A percentile compares a stretch with the other conserved stretches of the same genome.
These are phyloP conservation scores for Phytophthora nicotianae DNA, from an alignment of 352 stramenopile genomes.

Conservation along the genomic window DNA sequence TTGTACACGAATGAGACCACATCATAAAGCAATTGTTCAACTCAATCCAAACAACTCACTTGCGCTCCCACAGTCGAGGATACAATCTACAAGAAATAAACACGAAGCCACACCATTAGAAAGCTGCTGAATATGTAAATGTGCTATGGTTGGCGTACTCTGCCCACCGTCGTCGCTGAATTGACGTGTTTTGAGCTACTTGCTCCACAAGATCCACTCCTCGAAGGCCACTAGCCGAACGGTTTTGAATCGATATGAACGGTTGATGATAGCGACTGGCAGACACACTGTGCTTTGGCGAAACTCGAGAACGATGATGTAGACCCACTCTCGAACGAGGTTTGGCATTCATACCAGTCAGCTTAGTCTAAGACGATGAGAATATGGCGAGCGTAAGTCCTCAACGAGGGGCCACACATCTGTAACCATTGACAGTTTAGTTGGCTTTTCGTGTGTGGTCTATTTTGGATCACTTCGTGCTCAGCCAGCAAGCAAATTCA, in stretches of 20 bases:
- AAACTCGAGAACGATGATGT: slow-evolving; percentile 7
- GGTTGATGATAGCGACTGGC: slow-evolving; percentile 9
- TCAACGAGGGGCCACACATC: too few species aligned
- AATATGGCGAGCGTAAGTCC: not conserved
- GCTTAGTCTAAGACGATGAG: not conserved
- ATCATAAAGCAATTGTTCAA: not conserved
- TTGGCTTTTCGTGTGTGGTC: not conserved
- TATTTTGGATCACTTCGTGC: slow-evolving; percentile 25
- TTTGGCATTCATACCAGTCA: slow-evolving; percentile 17
- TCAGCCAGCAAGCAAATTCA: slow-evolving; percentile 1
- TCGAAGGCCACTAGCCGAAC: slow-evolving; percentile 25
- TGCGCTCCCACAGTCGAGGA: slow-evolving; percentile 60
- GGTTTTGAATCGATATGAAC: slow-evolving; percentile 15
- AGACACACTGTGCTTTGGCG: slow-evolving; percentile 2
- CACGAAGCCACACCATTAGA: slow-evolving; percentile 4
- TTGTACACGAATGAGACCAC: slow-evolving; percentile 1
- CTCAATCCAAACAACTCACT: slow-evolving; percentile 31
- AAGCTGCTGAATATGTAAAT: not conserved
- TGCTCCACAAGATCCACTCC: slow-evolving; percentile 62
- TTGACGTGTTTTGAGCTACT: slow-evolving; percentile 44
- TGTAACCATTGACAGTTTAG: too few species aligned
- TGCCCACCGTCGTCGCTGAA: slow-evolving; percentile 62
- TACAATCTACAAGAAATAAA: slow-evolving; percentile 44
- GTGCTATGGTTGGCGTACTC: slow-evolving; percentile 38
- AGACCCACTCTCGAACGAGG: slow-evolving; percentile 1